Evolutionary conservation across 768 basidiomycete genomes (phyloP).

Genomic region (Serendipita sp.): DNA sequence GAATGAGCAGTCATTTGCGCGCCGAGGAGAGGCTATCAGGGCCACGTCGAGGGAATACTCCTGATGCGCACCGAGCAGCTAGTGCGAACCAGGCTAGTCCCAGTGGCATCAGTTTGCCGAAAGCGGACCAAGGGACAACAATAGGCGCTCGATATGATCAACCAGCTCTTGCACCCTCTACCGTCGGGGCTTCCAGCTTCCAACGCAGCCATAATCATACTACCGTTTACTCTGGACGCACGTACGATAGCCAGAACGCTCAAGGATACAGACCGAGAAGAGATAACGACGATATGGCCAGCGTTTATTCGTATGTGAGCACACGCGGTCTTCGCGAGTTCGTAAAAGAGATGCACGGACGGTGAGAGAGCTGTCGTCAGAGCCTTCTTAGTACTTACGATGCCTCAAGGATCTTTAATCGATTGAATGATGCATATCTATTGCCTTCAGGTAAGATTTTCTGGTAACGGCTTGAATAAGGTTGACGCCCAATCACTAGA

Average conservation of each 20-base stretch:
- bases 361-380: not conserved
- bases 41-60: no score
- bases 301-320: not conserved
- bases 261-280: not conserved
- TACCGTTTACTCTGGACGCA: not conserved
- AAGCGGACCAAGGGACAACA: no score
- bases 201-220: not conserved
- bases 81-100: no score
- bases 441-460: not conserved
- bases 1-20: no score
- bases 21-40: no score
- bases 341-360: constrained; percentile 5
- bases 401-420: not conserved
- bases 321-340: not conserved
- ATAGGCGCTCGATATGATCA: not conserved
- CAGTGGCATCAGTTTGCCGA: no score
- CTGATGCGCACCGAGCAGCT: no score
- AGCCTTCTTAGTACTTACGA: not conserved
- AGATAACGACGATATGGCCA: not conserved
- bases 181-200: not conserved
- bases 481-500: not conserved
- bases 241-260: not conserved
- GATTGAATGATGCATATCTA: not conserved
- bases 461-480: not conserved
- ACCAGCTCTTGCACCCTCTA: not conserved